These are phyloP conservation scores for Starmerella lactis-condensi DNA, from an alignment of 805 yeast species.

Conservation along the genomic window DNA sequence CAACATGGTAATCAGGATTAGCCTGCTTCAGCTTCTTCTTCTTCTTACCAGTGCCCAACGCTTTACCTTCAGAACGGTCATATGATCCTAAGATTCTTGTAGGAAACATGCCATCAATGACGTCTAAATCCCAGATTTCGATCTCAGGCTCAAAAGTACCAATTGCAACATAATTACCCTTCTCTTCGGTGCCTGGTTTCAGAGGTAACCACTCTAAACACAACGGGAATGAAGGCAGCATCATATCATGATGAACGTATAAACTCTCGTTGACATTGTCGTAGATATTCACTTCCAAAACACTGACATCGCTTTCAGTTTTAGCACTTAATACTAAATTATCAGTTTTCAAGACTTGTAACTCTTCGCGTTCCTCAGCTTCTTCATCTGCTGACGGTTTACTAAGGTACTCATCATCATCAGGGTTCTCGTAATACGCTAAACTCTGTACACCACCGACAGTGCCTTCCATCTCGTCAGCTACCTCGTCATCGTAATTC, in stretches of 20 bases:
- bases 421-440: slow-evolving; percentile 27
- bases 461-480: slow-evolving; percentile 37
- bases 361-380: slow-evolving; percentile 63
- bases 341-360: slow-evolving; percentile 76
- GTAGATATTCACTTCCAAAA: slow-evolving; percentile 80
- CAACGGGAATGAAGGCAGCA: slow-evolving; percentile 93
- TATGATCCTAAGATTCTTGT: slow-evolving; percentile 71
- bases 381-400: slow-evolving; percentile 35
- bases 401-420: slow-evolving; percentile 42
- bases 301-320: slow-evolving; percentile 89
- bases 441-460: slow-evolving; percentile 28
- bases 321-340: slow-evolving; percentile 77
- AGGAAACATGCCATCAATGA: slow-evolving; percentile 84
- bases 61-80: slow-evolving; percentile 22
- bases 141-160: slow-evolving; percentile 96
- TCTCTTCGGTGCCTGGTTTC: slow-evolving; percentile 51
- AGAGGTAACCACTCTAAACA: slow-evolving; percentile 86
- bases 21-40: slow-evolving; percentile 36
- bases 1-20: slow-evolving; percentile 68
- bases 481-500: slow-evolving; percentile 27
- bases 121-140: slow-evolving; percentile 91
- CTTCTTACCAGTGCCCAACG: slow-evolving; percentile 22
- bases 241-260: slow-evolving; percentile 88
- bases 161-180: slow-evolving; percentile 89
- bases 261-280: slow-evolving; percentile 73